These are phyloP conservation scores for Aspergillus carlsbadensis DNA, from an alignment of 495 filamentous ascomycete species.

Conservation along the genomic window DNA sequence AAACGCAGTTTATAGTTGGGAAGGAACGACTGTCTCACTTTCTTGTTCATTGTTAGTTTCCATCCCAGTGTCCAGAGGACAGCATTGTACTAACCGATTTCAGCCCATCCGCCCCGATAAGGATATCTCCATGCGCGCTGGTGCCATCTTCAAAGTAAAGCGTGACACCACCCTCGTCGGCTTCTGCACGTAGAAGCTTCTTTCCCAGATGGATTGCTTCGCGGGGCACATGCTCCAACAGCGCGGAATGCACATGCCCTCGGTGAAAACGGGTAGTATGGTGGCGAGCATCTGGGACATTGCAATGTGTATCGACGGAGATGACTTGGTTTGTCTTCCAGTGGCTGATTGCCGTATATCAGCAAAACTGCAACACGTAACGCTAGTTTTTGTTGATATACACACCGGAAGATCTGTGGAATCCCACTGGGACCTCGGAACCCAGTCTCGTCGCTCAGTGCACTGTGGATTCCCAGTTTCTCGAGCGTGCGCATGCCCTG, in stretches of 20 bases:
- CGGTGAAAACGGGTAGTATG: slow-evolving; percentile 47
- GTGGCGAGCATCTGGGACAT: slow-evolving; percentile 41
- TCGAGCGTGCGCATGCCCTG: slow-evolving; percentile 48
- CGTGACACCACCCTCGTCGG: slow-evolving; percentile 16
- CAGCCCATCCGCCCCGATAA: slow-evolving; percentile 39
- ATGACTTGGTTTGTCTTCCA: slow-evolving; percentile 49
- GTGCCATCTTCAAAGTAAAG: slow-evolving; percentile 33
- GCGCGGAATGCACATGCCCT: slow-evolving; percentile 45
- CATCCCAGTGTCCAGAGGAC: background rate
- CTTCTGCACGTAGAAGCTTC: slow-evolving; percentile 18
- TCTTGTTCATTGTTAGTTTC: slow-evolving; percentile 13
- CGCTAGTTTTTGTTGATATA: too few relatives aligned
- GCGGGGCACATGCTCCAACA: slow-evolving; percentile 39
- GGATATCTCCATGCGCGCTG: slow-evolving; percentile 26
- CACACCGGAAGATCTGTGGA: slow-evolving; percentile 33
- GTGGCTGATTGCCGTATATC: too few relatives aligned
- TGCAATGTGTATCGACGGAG: slow-evolving; percentile 34
- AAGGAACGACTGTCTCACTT: slow-evolving; percentile 34
- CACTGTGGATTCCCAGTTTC: slow-evolving; percentile 41
- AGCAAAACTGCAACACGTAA: too few relatives aligned
- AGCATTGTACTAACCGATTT: slow-evolving; percentile 25
- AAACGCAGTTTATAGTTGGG: slow-evolving; percentile 41
- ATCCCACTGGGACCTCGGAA: slow-evolving; percentile 42
- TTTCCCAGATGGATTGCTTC: slow-evolving; percentile 29
- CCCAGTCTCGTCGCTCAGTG: slow-evolving; percentile 38